Conservation (phyloP, 176 grass and related monocot genomes). For the Phoenix dactylifera region DNA sequence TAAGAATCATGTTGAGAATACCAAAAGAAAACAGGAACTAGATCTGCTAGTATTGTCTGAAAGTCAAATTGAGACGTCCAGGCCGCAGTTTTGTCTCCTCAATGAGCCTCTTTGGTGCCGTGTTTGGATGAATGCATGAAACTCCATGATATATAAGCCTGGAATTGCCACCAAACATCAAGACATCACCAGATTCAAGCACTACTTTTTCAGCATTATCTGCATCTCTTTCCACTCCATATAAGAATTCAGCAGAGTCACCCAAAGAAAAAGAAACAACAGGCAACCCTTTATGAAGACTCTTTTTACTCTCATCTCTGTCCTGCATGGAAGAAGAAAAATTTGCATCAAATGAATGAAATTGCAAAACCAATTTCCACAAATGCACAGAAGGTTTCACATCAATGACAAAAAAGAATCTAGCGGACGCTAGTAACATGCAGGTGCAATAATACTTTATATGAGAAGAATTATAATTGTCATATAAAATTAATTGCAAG, state of each 20-base stretch:
- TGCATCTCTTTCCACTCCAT: slow-evolving; percentile 3
- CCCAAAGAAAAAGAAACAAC: slow-evolving; percentile 18
- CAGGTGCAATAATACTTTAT: too few species aligned
- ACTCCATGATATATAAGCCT: slow-evolving; percentile 18
- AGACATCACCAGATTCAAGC: slow-evolving; percentile 16
- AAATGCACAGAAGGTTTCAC: too few species aligned
- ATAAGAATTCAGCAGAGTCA: slow-evolving; percentile 10
- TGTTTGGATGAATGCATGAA: slow-evolving; percentile 1
- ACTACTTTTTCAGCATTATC: slow-evolving; percentile 1
- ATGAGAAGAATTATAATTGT: too few species aligned
- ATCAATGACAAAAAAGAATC: too few species aligned
- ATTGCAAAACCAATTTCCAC: too few species aligned
- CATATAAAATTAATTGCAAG: too few species aligned
- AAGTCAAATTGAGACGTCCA: slow-evolving; percentile 15
- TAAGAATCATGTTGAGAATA: too few species aligned
- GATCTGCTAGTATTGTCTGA: slow-evolving; percentile 6
- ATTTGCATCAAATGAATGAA: too few species aligned
- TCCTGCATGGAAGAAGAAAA: slow-evolving; percentile 3
- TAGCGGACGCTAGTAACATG: too few species aligned
- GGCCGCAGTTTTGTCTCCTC: not conserved
- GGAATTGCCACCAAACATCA: slow-evolving; percentile 13
- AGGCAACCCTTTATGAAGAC: slow-evolving; percentile 7
- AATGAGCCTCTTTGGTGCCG: slow-evolving; percentile 1
- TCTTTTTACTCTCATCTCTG: slow-evolving; percentile 8
- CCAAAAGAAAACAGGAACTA: too few species aligned